Percentiles rank a stretch among this genome's conserved stretches.
These are phyloP conservation scores for Trichoderma simmonsii DNA, from an alignment of 2,329 filamentous ascomycete species.

Conservation along the genomic window DNA sequence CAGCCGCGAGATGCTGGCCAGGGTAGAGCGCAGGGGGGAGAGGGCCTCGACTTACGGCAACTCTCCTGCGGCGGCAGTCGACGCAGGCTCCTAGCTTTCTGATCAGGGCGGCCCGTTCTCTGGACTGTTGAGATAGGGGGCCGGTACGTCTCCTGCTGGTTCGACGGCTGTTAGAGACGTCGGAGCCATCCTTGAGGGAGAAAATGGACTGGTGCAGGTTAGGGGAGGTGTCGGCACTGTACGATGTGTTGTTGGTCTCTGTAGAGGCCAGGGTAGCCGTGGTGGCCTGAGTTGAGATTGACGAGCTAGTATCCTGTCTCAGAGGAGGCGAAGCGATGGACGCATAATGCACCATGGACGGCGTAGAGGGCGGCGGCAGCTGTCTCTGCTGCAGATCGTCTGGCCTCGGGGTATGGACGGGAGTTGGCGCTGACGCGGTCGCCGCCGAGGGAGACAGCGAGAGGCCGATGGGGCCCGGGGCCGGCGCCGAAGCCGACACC, in stretches of 20 bases:
- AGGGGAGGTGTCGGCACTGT: slow-evolving; percentile 52
- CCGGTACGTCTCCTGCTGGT: slow-evolving; percentile 58
- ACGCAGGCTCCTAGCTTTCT: slow-evolving; percentile 57
- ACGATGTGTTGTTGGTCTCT: slow-evolving; percentile 50
- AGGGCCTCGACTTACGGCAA: slow-evolving; percentile 49
- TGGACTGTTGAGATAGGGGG: slow-evolving; percentile 55
- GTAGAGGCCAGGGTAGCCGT: slow-evolving; percentile 41
- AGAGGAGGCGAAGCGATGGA: slow-evolving; percentile 33
- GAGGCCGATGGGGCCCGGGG: slow-evolving; percentile 17
- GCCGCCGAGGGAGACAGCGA: slow-evolving; percentile 19
- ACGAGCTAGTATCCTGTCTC: slow-evolving; percentile 52
- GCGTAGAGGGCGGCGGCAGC: slow-evolving; percentile 20
- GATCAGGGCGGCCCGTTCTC: slow-evolving; percentile 58
- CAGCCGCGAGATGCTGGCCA: neutral
- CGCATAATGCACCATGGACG: slow-evolving; percentile 21
- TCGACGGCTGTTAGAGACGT: slow-evolving; percentile 51
- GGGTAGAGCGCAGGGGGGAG: neutral
- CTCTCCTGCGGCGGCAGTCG: slow-evolving; percentile 54
- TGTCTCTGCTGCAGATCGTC: slow-evolving; percentile 15
- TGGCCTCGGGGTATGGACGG: slow-evolving; percentile 18
- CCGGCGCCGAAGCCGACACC: slow-evolving; percentile 13
- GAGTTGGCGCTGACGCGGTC: slow-evolving; percentile 18
- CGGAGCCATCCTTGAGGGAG: slow-evolving; percentile 53
- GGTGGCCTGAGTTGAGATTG: slow-evolving; percentile 51
- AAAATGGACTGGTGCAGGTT: slow-evolving; percentile 51